Percentiles rank a stretch among this genome's conserved stretches.
phyloP scores from a whole-genome alignment of 225 moss, liverwort and hornwort genomes.

The Straminergon stramineum region DNA sequence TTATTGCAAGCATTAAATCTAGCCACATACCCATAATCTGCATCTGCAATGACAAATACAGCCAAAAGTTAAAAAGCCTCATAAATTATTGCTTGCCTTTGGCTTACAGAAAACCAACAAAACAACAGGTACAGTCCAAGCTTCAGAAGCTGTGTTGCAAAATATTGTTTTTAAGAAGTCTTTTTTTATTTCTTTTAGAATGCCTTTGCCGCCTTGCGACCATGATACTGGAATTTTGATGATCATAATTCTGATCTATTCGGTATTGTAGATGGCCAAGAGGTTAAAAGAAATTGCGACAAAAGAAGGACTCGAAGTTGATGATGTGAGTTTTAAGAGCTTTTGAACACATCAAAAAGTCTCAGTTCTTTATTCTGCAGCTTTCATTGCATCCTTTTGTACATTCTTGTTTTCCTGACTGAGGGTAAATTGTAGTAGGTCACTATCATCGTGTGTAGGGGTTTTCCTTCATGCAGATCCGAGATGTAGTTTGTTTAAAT shows the following conservation, averaged over 20 bases:
- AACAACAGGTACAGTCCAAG: slow-evolving; percentile 63
- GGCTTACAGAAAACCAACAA: slow-evolving; percentile 85
- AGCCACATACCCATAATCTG: slow-evolving; percentile 92
- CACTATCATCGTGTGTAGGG: neutral
- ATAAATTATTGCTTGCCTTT: slow-evolving; percentile 81
- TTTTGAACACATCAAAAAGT: neutral
- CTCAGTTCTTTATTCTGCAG: neutral
- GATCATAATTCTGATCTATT: neutral
- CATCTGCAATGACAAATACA: slow-evolving; percentile 94
- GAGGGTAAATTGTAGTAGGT: neutral
- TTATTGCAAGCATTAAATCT: slow-evolving; percentile 85
- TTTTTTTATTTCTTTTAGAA: neutral
- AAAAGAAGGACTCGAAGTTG: slow-evolving; percentile 71
- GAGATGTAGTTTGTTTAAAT: neutral
- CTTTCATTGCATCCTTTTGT: neutral
- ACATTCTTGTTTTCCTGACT: neutral
- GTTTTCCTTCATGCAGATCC: neutral
- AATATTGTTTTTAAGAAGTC: neutral
- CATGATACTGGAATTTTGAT: neutral
- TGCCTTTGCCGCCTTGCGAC: neutral
- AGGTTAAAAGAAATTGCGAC: slow-evolving; percentile 80
- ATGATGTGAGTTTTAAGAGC: slow-evolving; percentile 48
- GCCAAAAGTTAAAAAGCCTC: slow-evolving; percentile 84
- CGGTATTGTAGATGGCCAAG: slow-evolving; percentile 73
- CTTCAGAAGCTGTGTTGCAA: neutral